Evolutionary conservation across 164 flowering plant genomes (phyloP), one percentile per base, ranked within the genome.

Genomic region (Nymphaea colorata): DNA sequence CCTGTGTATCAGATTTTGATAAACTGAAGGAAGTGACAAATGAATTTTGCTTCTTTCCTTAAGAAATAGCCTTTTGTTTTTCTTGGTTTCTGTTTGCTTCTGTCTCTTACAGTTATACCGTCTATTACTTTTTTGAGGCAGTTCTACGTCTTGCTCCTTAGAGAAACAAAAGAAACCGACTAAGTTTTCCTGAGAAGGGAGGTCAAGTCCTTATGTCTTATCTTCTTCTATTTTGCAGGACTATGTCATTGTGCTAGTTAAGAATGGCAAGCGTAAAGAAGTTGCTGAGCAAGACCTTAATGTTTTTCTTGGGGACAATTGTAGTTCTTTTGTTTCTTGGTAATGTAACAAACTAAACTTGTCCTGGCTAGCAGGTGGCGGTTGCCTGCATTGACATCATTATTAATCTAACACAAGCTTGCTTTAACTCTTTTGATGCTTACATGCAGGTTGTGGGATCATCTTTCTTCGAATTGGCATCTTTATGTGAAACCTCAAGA

Each of bases 231-330:
- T 71, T 71, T 51, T 81, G 78, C 88, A 91, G 99, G 96, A 94
- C 69, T 94, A 94, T 82, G 96, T 94, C 8, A 84, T 94, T 70
- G 96, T 94, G 36, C 79, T 94, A 69, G 85, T 94, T 10, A 83
- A 85, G 78, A 94, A 94, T 82, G 96, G 99, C 66, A 81, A 93
- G 79, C 75, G 76, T 64, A 94, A 83, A 75, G 89, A 82, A 66
- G 98, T 87, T 86, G 93, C 98, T 65, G 80, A 60, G 80, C 86
- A 79, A 69, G 99, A 94, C 77, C 78, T 94, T 72, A 80, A 88
- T 84, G 99, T 91, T 5, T 94, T 94, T 75, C 72, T 94, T 77
- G 99, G 89, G 62, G 96, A 88, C 76, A 93, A 90, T 72, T 90
- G 84, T 47, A 78, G 78, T 76, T 78, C 86, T 71, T 94, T 94